These are phyloP conservation scores for Phytophthora citricola DNA, from an alignment of 352 stramenopile genomes.

Conservation along the genomic window DNA sequence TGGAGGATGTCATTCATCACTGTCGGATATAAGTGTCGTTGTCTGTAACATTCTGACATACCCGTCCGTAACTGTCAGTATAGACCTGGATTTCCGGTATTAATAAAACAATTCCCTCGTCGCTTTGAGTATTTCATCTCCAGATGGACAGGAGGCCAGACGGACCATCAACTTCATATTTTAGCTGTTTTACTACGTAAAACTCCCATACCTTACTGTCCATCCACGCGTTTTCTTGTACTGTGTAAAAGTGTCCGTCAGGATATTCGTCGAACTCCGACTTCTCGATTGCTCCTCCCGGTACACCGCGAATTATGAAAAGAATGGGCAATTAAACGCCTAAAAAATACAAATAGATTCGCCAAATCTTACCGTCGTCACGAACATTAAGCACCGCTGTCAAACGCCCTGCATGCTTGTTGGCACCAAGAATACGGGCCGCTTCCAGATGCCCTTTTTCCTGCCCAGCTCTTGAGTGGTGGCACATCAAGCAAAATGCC, in stretches of 20 bases:
- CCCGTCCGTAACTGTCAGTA: too few species aligned
- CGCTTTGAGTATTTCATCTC: too few species aligned
- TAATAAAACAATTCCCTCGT: too few species aligned
- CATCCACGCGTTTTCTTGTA: slow-evolving; percentile 3
- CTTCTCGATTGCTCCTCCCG: neutral
- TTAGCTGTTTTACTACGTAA: slow-evolving; percentile 11
- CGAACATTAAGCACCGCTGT: slow-evolving; percentile 4
- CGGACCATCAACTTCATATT: slow-evolving; percentile 12
- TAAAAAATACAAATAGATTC: slow-evolving; percentile 3
- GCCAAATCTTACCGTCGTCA: slow-evolving; percentile 1
- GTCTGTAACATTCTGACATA: too few species aligned
- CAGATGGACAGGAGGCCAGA: slow-evolving; percentile 1
- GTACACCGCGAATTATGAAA: slow-evolving; percentile 2
- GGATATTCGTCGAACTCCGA: neutral
- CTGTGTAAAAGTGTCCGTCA: neutral
- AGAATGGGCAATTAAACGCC: slow-evolving; percentile 6
- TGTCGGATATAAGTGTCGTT: too few species aligned
- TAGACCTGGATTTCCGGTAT: too few species aligned
- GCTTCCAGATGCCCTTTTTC: neutral
- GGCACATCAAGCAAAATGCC: slow-evolving; percentile 7
- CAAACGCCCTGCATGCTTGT: slow-evolving; percentile 2
- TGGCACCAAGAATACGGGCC: neutral
- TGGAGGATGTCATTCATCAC: too few species aligned
- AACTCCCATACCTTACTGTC: neutral
- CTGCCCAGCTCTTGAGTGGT: slow-evolving; percentile 2